Percentiles rank a stretch among this genome's conserved stretches.
These are phyloP conservation scores for Dipodascus geniculatus DNA, from an alignment of 805 yeast species.

Conservation along the genomic window DNA sequence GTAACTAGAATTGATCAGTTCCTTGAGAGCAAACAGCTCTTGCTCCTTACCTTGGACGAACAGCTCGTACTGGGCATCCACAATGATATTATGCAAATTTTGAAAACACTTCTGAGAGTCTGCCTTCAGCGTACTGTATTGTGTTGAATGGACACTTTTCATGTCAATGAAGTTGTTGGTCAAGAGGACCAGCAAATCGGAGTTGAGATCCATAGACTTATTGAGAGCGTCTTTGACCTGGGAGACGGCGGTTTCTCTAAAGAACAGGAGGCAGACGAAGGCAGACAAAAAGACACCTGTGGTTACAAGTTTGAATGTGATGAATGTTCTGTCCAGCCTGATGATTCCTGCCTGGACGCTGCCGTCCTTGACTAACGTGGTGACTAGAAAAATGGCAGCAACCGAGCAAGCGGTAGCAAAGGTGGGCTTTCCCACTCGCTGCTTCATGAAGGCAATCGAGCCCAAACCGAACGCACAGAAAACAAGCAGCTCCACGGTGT, in stretches of 20 bases:
- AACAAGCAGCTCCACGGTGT: slow-evolving; percentile 38
- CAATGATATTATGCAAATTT: slow-evolving; percentile 31
- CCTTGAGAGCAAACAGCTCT: slow-evolving; percentile 35
- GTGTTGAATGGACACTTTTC: slow-evolving; percentile 29
- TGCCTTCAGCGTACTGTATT: slow-evolving; percentile 24
- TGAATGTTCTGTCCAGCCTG: slow-evolving; percentile 41
- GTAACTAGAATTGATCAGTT: slow-evolving; percentile 41
- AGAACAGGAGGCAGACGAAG: slow-evolving; percentile 45
- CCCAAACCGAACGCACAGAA: slow-evolving; percentile 49
- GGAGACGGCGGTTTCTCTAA: slow-evolving; percentile 49
- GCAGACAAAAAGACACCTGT: slow-evolving; percentile 51
- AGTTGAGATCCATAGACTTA: slow-evolving; percentile 40
- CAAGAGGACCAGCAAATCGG: slow-evolving; percentile 35
- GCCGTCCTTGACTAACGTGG: slow-evolving; percentile 67
- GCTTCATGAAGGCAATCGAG: slow-evolving; percentile 56
- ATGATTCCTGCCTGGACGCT: slow-evolving; percentile 45
- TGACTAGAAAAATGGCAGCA: slow-evolving; percentile 58
- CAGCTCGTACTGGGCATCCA: slow-evolving; percentile 55
- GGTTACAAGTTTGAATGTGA: slow-evolving; percentile 45
- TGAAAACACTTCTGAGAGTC: slow-evolving; percentile 32
- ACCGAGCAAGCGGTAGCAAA: slow-evolving; percentile 75
- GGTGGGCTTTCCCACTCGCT: slow-evolving; percentile 49
- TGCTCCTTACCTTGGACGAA: slow-evolving; percentile 40
- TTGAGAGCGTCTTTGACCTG: slow-evolving; percentile 36
- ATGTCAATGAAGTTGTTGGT: slow-evolving; percentile 40